These are phyloP conservation scores for Eucalyptus erythrocorys DNA, from an alignment of 345 rosid species.

Conservation along the genomic window DNA sequence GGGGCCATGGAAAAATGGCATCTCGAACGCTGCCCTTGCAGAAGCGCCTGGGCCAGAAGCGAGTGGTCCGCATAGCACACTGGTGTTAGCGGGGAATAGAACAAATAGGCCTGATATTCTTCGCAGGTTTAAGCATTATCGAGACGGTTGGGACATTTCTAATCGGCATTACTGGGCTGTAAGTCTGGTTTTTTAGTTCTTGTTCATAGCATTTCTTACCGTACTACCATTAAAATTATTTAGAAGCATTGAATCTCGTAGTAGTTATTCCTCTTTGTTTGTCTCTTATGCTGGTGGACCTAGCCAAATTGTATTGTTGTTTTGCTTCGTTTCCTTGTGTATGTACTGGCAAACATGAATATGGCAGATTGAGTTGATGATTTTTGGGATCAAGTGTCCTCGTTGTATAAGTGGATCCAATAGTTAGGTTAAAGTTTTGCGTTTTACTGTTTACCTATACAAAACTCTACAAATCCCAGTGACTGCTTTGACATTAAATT, in stretches of 20 bases:
- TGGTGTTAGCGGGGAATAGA: slow-evolving; percentile 67
- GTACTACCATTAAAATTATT: background rate
- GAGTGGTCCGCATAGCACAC: slow-evolving; percentile 15
- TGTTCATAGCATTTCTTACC: background rate
- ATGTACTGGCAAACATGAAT: background rate
- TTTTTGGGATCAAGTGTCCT: background rate
- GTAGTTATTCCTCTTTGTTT: background rate
- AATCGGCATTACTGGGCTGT: slow-evolving; percentile 92
- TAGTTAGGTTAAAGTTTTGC: background rate
- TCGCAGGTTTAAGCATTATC: slow-evolving; percentile 46
- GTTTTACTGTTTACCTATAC: background rate
- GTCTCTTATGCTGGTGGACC: background rate
- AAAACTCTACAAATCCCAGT: background rate
- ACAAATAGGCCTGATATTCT: slow-evolving; percentile 88
- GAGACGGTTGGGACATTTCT: slow-evolving; percentile 83
- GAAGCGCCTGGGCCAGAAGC: slow-evolving; percentile 54
- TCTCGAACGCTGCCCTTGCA: slow-evolving; percentile 12
- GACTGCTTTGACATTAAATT: background rate
- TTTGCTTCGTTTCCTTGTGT: background rate
- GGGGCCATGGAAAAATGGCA: slow-evolving; percentile 49
- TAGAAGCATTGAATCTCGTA: background rate
- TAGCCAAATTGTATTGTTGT: background rate
- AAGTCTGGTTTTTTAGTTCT: slow-evolving; percentile 7
- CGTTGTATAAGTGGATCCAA: background rate
- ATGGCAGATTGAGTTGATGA: background rate